Base-by-base conservation (phyloP, 2,329 filamentous ascomycete species). In the Fusarium chaquense region DNA sequence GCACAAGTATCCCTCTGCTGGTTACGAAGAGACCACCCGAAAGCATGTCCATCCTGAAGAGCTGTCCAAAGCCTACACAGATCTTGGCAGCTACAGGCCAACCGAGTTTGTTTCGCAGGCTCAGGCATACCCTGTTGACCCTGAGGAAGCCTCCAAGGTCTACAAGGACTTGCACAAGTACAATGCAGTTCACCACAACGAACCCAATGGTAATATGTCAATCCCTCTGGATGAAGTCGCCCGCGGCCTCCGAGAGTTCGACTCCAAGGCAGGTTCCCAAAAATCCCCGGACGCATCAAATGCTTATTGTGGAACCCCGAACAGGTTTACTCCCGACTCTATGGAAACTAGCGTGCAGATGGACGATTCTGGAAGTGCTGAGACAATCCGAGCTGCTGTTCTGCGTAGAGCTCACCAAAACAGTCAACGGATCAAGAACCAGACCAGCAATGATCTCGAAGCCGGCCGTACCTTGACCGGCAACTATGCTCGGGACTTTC, bases 401-500 rank as follows among this genome's bases (percentile, higher is more conserved):
- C 45, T 80, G 28, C 72, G 68, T 38, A 74, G 76, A 61, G 76
- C 73, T 18, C 52, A 62, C 9, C 65, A 75, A 41, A 65, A 56
- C 44, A 73, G 70, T 22, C 61, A 73, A 54, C 50, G 45, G 55
- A 32, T 30, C 18, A 49, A 62, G 53, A 41, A 32, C 63, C 47
- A 68, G 13, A 7, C n/a, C 18, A 11, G n/a, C 10, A 38, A 18
- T n/a, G 55, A 65, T 49, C 57, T 47, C 16, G 67, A 41, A 54
- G 30, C 41, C 22, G 51, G 64, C 20, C 43, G 60, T n/a, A 43
- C 35, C 12, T 60, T 86, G 50, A 85, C 83, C 11, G 85, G 85
- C 6, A 85, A 83, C 65, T 86, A 82, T 64, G 76, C 77, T 11
- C 82, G 81, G 33, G 85, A 87, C 71, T 87, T 87, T 61, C 83